These are phyloP conservation scores for Aspergillus udagawae DNA, from an alignment of 2,329 filamentous ascomycete genomes.

Conservation along the genomic window DNA sequence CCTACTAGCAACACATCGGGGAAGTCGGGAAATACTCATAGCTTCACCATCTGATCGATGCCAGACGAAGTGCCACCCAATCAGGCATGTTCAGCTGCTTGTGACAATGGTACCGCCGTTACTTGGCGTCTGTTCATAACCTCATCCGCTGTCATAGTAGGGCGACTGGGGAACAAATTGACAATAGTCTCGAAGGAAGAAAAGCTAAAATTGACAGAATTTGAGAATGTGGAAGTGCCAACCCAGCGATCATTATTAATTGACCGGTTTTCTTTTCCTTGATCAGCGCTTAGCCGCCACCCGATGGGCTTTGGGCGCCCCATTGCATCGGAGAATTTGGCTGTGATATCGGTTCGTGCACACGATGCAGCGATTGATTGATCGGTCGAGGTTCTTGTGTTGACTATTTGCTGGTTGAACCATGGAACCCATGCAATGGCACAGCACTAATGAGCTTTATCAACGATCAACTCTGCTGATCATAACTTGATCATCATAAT, in stretches of 20 bases:
- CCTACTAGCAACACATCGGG: not conserved
- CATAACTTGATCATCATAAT: constrained; percentile 9
- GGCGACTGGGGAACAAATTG: not conserved
- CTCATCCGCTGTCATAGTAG: not conserved
- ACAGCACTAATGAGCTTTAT: constrained; percentile 15
- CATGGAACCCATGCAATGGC: constrained; percentile 8
- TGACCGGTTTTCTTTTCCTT: not conserved
- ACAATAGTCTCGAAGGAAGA: not conserved
- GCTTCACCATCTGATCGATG: not conserved
- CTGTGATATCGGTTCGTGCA: not conserved
- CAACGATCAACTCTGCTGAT: constrained; percentile 7
- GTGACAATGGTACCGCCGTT: not conserved
- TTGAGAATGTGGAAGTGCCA: not conserved
- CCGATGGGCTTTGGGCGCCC: not conserved
- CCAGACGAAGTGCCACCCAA: not conserved
- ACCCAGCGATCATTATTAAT: not conserved
- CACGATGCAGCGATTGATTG: constrained; percentile 4
- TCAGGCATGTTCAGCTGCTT: not conserved
- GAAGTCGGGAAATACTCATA: not conserved
- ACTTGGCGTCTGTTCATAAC: not conserved
- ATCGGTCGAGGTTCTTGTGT: constrained; percentile 7
- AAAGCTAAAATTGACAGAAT: not conserved
- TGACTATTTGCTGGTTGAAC: not conserved
- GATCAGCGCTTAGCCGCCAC: not conserved
- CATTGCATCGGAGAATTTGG: constrained; percentile 1